Conservation (phyloP, 2,329 filamentous ascomycete species). For the Sporothrix inflata region DNA sequence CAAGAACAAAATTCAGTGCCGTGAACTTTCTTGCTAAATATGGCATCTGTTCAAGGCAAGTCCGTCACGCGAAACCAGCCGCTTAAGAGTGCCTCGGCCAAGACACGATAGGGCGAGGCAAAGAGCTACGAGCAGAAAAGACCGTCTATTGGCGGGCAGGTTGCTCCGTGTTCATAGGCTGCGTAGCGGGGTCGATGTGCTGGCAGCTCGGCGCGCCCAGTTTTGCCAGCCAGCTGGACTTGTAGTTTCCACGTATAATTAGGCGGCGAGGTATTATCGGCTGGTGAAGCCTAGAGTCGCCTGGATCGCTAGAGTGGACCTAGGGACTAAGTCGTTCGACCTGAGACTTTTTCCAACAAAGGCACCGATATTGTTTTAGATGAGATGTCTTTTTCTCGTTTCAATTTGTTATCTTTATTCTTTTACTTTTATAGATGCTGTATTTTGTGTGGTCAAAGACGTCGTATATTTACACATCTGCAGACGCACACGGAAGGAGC, state of each 20-base stretch:
- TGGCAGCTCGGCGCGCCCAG: neutral
- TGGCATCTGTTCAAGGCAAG: no score
- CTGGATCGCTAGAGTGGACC: no score
- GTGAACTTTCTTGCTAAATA: no score
- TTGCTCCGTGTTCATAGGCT: neutral
- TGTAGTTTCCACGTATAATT: neutral
- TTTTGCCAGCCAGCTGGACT: no score
- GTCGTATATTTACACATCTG: neutral
- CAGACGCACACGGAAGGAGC: neutral
- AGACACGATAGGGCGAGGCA: neutral
- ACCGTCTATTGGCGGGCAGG: no score
- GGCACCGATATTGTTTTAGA: neutral
- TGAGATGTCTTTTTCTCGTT: neutral
- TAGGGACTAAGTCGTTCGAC: no score
- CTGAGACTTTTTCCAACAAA: no score
- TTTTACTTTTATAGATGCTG: neutral
- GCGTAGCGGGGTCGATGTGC: neutral
- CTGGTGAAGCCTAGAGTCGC: no score
- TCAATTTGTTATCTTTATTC: neutral
- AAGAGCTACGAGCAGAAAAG: no score
- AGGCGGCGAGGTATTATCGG: neutral
- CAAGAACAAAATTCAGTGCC: no score
- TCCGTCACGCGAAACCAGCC: no score
- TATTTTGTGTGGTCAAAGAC: neutral
- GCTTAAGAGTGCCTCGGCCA: no score